phyloP scores from a whole-genome alignment of 73 alveolate genomes.

The Halteria grandinella region DNA sequence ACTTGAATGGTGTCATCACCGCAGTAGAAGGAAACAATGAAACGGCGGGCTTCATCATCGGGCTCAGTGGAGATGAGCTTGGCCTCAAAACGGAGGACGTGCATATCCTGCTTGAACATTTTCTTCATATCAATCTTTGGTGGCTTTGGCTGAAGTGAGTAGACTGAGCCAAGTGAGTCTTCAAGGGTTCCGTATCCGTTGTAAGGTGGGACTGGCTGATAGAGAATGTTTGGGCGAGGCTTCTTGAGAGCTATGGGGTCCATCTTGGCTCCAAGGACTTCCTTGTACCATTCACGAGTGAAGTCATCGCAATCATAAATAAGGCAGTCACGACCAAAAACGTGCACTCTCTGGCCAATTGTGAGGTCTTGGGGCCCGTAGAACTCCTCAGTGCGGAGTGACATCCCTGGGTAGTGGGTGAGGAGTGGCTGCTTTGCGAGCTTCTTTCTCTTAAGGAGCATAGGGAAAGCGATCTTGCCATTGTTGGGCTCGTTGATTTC shows the following conservation, averaged over 20 bases:
- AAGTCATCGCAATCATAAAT: slow-evolving; percentile 94
- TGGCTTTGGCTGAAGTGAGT: slow-evolving; percentile 85
- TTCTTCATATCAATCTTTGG: slow-evolving; percentile 88
- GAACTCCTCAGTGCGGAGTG: slow-evolving; percentile 90
- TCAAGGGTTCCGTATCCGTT: slow-evolving; percentile 97
- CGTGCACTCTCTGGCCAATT: slow-evolving; percentile 83
- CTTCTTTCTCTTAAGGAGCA: slow-evolving; percentile 89
- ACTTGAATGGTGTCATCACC: slow-evolving; percentile 95
- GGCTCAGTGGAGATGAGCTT: slow-evolving; percentile 89
- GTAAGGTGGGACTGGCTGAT: slow-evolving; percentile 91
- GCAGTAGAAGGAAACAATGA: slow-evolving; percentile 90
- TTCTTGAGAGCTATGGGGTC: slow-evolving; percentile 79
- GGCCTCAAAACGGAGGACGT: slow-evolving; percentile 90
- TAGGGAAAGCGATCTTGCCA: slow-evolving; percentile 94
- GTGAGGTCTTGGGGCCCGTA: slow-evolving; percentile 87
- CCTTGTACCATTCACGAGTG: slow-evolving; percentile 93
- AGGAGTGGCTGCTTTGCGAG: slow-evolving; percentile 91
- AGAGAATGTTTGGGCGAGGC: slow-evolving; percentile 78
- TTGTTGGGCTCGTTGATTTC: slow-evolving; percentile 89
- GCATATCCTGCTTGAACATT: slow-evolving; percentile 92
- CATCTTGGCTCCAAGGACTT: slow-evolving; percentile 79
- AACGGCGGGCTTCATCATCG: slow-evolving; percentile 92
- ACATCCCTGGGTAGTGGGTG: slow-evolving; percentile 95
- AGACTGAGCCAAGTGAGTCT: slow-evolving; percentile 92
- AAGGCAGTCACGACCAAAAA: slow-evolving; percentile 91